These are phyloP conservation scores for Mangifera indica DNA, from an alignment of 345 rosid species.

Conservation along the genomic window DNA sequence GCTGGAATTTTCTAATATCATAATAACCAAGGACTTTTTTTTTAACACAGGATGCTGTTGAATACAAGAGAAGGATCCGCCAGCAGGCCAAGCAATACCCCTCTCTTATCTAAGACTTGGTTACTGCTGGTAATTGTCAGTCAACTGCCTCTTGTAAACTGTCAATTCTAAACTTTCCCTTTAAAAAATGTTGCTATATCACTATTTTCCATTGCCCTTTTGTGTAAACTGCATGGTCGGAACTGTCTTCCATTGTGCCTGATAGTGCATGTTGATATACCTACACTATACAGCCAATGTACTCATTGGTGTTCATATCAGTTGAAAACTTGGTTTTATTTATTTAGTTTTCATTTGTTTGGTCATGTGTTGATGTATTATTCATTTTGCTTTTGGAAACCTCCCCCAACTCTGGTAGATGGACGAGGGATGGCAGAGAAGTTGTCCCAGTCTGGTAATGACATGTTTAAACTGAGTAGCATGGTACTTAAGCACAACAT, in stretches of 20 bases:
- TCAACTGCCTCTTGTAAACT: slow-evolving; percentile 24
- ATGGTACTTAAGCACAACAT: not conserved
- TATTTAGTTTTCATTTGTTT: not conserved
- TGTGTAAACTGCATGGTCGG: slow-evolving; percentile 22
- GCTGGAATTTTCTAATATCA: not conserved
- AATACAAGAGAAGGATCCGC: slow-evolving; percentile 86
- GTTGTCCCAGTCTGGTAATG: not conserved
- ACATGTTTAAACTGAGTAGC: not conserved
- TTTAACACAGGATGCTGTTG: slow-evolving; percentile 64
- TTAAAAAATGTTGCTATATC: slow-evolving; percentile 22
- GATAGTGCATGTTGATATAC: slow-evolving; percentile 18
- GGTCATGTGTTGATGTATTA: not conserved
- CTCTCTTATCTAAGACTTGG: slow-evolving; percentile 40
- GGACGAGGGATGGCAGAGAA: not conserved
- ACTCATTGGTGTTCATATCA: slow-evolving; percentile 15
- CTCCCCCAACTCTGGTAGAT: not conserved
- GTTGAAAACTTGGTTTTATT: slow-evolving; percentile 9
- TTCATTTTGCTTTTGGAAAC: not conserved
- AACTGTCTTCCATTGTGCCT: slow-evolving; percentile 4
- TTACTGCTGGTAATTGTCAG: slow-evolving; percentile 20
- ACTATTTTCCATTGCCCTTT: slow-evolving; percentile 22
- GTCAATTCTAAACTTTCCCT: slow-evolving; percentile 23
- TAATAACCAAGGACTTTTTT: not conserved
- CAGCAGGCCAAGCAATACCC: slow-evolving; percentile 93
- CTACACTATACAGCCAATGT: slow-evolving; percentile 15